Evolutionary conservation across 495 filamentous ascomycete species (phyloP), one percentile per base, ranked within the genome.

Genomic region (Hypomontagnella submonticulosa): DNA sequence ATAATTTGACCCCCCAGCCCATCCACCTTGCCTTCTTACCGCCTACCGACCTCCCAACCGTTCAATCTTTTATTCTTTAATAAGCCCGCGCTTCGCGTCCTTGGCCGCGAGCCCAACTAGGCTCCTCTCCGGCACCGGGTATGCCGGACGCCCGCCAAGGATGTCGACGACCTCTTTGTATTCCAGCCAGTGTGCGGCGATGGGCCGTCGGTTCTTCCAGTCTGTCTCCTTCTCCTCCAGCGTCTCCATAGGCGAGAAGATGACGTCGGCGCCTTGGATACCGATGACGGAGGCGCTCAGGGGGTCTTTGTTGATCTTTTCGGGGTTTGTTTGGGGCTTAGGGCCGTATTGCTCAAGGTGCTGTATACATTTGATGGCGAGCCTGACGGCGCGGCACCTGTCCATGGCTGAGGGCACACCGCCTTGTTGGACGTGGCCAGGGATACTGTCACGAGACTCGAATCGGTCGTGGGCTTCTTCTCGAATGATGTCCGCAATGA

Each of bases 401-500:
- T 99, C 96, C 94, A 98, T 97, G 4, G 93, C 88, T 1, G 91
- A 93, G 0, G 96, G 96, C 18, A 90, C 92, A 37, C 93, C 93
- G 70, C 95, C 95, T 77, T 99, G 93, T 75, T 97, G 95, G 68
- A 97, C 95, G 77, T 99, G 95, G 16, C 96, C 96, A 0, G 96
- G 96, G 36, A 98, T 92, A 37, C 92, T 92, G 70, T 92, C 89
- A 48, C 93, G 88, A n/a, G 91, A 90, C 73, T 99, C 96, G 65
- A 98, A 99, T 0, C 92, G 85, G 49, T 92, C 92, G 65, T 90
- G 88, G 8, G 95, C 90, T 76, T 98, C 96, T 62, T 97, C 92
- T 43, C 89, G 88, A 77, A 99, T 97, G 79, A 98, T 97, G 70
- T 94, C 89, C 40, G 94, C 93, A 63, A 99, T 92, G 37, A 98